Conservation (phyloP, 2,329 filamentous ascomycete species). For the Epichloe sp. region DNA sequence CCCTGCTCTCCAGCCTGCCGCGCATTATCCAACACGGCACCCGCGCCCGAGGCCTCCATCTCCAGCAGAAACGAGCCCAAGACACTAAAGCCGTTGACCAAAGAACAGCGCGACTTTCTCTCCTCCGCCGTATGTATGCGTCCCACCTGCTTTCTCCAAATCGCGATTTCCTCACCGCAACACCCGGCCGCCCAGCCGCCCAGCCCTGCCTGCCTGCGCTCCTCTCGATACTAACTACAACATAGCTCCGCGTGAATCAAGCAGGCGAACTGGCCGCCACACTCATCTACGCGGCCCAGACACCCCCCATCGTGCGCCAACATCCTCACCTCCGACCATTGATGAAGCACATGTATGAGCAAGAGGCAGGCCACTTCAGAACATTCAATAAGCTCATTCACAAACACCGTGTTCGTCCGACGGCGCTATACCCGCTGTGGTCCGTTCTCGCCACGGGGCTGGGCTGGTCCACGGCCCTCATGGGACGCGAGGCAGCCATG, state of each 20-base stretch:
- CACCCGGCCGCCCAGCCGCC: too few relatives aligned
- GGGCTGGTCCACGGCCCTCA: slow-evolving; percentile 77
- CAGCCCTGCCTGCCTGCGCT: not conserved
- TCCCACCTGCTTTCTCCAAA: not conserved
- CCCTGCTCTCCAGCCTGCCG: slow-evolving; percentile 2
- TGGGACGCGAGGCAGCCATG: slow-evolving; percentile 93
- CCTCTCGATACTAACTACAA: not conserved
- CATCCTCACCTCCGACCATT: slow-evolving; percentile 80
- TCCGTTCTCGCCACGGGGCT: slow-evolving; percentile 63
- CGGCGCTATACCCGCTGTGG: slow-evolving; percentile 88
- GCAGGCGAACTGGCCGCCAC: slow-evolving; percentile 94
- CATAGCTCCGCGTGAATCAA: slow-evolving; percentile 82
- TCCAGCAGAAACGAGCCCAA: slow-evolving; percentile 14
- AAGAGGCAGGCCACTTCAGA: slow-evolving; percentile 75
- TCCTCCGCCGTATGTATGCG: slow-evolving; percentile 54
- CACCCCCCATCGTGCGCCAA: slow-evolving; percentile 63
- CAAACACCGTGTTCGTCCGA: slow-evolving; percentile 81
- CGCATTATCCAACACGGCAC: slow-evolving; percentile 6
- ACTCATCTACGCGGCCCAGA: slow-evolving; percentile 85
- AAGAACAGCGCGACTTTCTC: slow-evolving; percentile 60
- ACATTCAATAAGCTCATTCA: slow-evolving; percentile 77
- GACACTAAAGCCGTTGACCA: slow-evolving; percentile 48
- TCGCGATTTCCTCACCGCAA: not conserved
- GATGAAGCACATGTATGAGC: slow-evolving; percentile 97
- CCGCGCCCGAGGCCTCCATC: not conserved